Percentiles rank a stretch among this genome's conserved stretches.
Evolutionary conservation across 2,329 filamentous ascomycete genomes (phyloP).

Genomic region (Ceratocystis cacaofunesta): DNA sequence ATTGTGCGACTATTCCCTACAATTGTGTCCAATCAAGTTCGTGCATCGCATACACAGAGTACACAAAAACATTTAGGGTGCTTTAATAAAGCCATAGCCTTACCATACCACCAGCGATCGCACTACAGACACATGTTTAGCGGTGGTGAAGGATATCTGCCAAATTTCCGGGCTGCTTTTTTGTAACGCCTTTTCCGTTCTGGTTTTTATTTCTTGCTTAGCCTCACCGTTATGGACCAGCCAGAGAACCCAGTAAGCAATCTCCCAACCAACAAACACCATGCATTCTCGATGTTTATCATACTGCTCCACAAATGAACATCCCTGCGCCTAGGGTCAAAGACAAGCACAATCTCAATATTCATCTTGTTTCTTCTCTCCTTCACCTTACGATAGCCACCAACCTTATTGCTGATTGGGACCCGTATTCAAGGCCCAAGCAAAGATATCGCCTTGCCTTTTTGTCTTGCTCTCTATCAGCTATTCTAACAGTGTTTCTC

Average conservation of each 20-base stretch:
- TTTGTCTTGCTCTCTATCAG: background rate
- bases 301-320: background rate
- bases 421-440: too few relatives aligned
- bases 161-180: background rate
- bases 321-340: constrained; percentile 1
- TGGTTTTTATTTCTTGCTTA: background rate
- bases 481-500: background rate
- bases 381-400: background rate
- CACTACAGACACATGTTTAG: too few relatives aligned
- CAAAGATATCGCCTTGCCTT: background rate
- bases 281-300: background rate
- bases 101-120: background rate
- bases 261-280: background rate
- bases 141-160: background rate
- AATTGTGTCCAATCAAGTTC: background rate
- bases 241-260: constrained; percentile 9
- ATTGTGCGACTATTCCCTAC: background rate
- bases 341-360: background rate
- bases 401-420: background rate
- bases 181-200: background rate
- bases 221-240: constrained; percentile 6
- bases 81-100: background rate
- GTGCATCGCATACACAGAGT: background rate
- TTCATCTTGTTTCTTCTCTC: background rate
- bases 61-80: constrained; percentile 2